A percentile compares a stretch with the other conserved stretches of the same genome.
Evolutionary conservation across 495 filamentous ascomycete species (phyloP).

Genomic region (Podospora tetraspora): DNA sequence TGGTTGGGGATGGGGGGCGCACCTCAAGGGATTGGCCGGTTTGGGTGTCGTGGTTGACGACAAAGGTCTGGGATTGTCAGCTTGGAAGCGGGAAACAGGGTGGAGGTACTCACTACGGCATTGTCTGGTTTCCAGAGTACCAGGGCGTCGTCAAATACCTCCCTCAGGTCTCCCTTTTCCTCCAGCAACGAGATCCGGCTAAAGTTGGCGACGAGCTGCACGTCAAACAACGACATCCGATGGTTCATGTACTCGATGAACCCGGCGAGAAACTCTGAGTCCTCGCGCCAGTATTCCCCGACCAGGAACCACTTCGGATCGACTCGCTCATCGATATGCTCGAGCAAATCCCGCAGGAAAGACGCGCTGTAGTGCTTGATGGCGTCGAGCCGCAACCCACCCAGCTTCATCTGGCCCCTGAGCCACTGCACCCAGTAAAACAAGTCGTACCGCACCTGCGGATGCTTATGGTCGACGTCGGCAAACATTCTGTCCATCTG

Average conservation of each 20-base stretch:
- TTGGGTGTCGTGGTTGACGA: constrained; percentile 53
- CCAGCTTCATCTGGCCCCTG: constrained; percentile 49
- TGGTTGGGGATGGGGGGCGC: background rate
- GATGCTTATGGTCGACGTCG: constrained; percentile 63
- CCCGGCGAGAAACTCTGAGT: constrained; percentile 46
- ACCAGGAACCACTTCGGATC: constrained; percentile 60
- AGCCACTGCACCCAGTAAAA: constrained; percentile 67
- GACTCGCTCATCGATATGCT: constrained; percentile 40
- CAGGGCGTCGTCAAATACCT: constrained; percentile 56
- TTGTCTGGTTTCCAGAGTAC: constrained; percentile 54
- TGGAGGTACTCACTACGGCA: constrained; percentile 45
- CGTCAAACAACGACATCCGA: constrained; percentile 60
- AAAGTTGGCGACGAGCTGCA: constrained; percentile 63
- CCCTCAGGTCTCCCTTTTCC: constrained; percentile 40
- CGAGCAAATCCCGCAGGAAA: constrained; percentile 52
- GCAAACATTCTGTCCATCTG: constrained; percentile 52
- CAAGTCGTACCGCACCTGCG: constrained; percentile 59
- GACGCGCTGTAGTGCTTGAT: constrained; percentile 64
- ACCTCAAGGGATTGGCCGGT: constrained; percentile 27
- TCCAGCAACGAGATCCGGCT: constrained; percentile 43
- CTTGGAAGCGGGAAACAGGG: too few species aligned
- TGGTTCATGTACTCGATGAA: constrained; percentile 58
- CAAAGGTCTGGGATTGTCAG: constrained; percentile 33
- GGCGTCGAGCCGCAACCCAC: constrained; percentile 68
- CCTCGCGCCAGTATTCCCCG: constrained; percentile 68